A percentile compares a stretch with the other conserved stretches of the same genome.
phyloP scores from a whole-genome alignment of 164 flowering plant species.

The Umbellularia californica region DNA sequence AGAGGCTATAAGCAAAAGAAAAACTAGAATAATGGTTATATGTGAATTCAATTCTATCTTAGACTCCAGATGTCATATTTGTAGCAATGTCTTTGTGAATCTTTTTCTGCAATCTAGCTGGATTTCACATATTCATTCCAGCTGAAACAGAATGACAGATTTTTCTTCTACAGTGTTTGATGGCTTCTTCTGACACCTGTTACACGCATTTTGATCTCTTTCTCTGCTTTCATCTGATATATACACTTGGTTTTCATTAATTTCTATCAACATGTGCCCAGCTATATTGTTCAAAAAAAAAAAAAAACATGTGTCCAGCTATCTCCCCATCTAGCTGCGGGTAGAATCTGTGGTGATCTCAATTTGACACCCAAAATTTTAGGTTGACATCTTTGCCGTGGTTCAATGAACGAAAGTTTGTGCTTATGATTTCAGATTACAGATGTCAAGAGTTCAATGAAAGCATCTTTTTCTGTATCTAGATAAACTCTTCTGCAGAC shows the following conservation, averaged over 20 bases:
- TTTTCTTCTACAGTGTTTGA: neutral
- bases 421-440: neutral
- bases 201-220: constrained; percentile 6
- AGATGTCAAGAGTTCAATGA: neutral
- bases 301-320: neutral
- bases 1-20: too few species aligned
- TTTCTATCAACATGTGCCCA: neutral
- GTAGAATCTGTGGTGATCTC: constrained; percentile 1
- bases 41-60: too few species aligned
- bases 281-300: too few species aligned
- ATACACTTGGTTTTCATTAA: neutral
- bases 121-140: constrained; percentile 8
- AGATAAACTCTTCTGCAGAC: neutral
- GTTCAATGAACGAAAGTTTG: too few species aligned
- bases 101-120: constrained; percentile 13
- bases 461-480: neutral
- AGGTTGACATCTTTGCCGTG: neutral
- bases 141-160: neutral
- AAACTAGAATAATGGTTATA: too few species aligned
- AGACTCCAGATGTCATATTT: neutral
- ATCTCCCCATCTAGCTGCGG: constrained; percentile 4
- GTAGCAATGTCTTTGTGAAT: neutral
- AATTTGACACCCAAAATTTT: neutral
- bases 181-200: constrained; percentile 12
- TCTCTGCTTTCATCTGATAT: neutral